Evolutionary conservation across 805 yeast species (phyloP), one percentile per base, ranked within the genome.

Genomic region (Ogataea pilisensis): DNA sequence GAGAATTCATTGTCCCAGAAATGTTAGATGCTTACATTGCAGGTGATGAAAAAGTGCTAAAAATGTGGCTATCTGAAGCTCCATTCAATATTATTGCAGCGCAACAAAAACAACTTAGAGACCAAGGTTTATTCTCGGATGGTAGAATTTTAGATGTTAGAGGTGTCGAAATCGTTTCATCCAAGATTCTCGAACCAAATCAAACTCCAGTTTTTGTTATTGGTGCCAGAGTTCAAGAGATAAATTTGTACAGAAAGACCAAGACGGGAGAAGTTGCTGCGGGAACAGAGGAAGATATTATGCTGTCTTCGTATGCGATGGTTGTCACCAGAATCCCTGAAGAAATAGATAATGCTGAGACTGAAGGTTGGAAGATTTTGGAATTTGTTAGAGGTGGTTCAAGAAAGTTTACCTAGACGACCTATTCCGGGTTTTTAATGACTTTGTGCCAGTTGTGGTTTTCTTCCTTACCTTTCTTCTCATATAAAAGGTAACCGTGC

Each of bases 301-400:
- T 87, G 63, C 76, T 87, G 75, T 82, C 95, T 54, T 82, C 95
- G n/a, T 93, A 93, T 61, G 98, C 95, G 31, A 79, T 93, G 89
- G 99, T 91, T 18, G 70, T 93, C 53, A 89, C 99, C 16, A 80
- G 99, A 64, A 71, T 86, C 38, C 89, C 96, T 3, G 99, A 90
- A 64, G 89, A 90, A 45, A 79, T 93, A 58, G 95, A 82, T 48
- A 85, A 93, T 61, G 75, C 77, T 39, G 90, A 82, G 57, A 93
- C 99, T 19, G 95, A 87, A 58, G 99, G 99, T 26, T 93, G 99
- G 99, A 87, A 86, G 70, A 80, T 93, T 41, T 65, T 91, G 57
- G 98, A 91, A 68, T 86, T 91, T 61, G 96, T 87, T 36, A 82
- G 96, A 58, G 96, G 96, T 52, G 91, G 88, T 32, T 82, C 95